Percentiles rank a stretch among this genome's conserved stretches.
Evolutionary conservation across 441 rosid genomes (phyloP).

Genomic region (Capsella rubella): DNA sequence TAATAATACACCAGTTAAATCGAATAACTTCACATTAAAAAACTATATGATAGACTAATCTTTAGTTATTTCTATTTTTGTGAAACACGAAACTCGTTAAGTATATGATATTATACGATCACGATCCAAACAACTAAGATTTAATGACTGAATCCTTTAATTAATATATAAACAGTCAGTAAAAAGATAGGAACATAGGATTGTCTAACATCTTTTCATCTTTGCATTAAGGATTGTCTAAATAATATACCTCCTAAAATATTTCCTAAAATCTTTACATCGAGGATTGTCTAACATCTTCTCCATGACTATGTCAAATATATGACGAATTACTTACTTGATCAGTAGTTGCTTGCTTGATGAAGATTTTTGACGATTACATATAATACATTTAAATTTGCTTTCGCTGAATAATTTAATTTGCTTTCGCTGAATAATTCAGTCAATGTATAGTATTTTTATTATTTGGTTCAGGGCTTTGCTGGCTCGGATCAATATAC

Average conservation of each 20-base stretch:
- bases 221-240: too few relatives aligned
- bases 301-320: not conserved
- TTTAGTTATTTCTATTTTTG: not conserved
- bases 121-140: not conserved
- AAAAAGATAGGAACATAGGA: constrained; percentile 7
- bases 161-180: constrained; percentile 8
- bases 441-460: constrained; percentile 17
- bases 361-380: not conserved
- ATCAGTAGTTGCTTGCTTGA: not conserved
- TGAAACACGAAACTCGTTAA: constrained; percentile 20
- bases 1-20: not conserved
- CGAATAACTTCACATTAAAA: constrained; percentile 6
- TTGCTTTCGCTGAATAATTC: constrained; percentile 23
- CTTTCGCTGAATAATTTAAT: constrained; percentile 15
- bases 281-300: not conserved
- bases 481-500: not conserved
- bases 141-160: not conserved
- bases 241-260: too few relatives aligned
- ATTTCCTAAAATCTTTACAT: too few relatives aligned
- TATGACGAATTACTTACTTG: constrained; percentile 4
- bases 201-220: too few relatives aligned
- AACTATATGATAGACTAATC: constrained; percentile 1
- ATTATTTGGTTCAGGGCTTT: not conserved
- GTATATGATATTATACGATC: constrained; percentile 12
- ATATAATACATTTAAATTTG: not conserved